phyloP scores from a whole-genome alignment of 2,329 filamentous ascomycete species.

The Paracoccidioides brasiliensis region DNA sequence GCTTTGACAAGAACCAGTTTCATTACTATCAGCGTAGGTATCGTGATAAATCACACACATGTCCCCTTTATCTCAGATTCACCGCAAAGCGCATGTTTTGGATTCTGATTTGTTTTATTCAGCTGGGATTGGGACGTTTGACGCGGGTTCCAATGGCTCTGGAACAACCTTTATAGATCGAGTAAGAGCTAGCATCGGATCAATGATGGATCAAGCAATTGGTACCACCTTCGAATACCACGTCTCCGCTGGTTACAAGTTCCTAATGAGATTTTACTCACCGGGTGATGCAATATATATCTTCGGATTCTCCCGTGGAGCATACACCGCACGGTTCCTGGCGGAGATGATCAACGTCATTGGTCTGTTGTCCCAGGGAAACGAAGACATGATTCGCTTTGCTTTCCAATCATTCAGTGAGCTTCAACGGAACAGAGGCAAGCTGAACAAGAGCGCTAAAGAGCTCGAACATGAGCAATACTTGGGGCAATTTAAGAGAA shows the following conservation, averaged over 20 bases:
- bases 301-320: conserved; percentile 42
- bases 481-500: conserved; percentile 36
- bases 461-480: conserved; percentile 12
- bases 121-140: conserved; percentile 14
- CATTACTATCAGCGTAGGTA: conserved; percentile 14
- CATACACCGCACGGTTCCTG: conserved; percentile 42
- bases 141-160: conserved; percentile 6
- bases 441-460: conserved; percentile 11
- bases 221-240: conserved; percentile 36
- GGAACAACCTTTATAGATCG: conserved; percentile 6
- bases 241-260: conserved; percentile 41
- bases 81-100: background rate
- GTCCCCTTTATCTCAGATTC: background rate
- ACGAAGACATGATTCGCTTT: conserved; percentile 43
- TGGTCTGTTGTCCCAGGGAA: conserved; percentile 38
- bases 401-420: conserved; percentile 27
- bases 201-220: conserved; percentile 10
- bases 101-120: background rate
- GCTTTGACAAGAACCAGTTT: conserved; percentile 10
- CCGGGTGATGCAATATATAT: conserved; percentile 41
- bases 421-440: conserved; percentile 22
- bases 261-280: conserved; percentile 43
- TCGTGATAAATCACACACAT: background rate
- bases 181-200: conserved; percentile 8
- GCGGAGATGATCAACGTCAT: conserved; percentile 40